Conservation (phyloP, 2,329 filamentous ascomycete genomes). For the Colletotrichum costaricense region DNA sequence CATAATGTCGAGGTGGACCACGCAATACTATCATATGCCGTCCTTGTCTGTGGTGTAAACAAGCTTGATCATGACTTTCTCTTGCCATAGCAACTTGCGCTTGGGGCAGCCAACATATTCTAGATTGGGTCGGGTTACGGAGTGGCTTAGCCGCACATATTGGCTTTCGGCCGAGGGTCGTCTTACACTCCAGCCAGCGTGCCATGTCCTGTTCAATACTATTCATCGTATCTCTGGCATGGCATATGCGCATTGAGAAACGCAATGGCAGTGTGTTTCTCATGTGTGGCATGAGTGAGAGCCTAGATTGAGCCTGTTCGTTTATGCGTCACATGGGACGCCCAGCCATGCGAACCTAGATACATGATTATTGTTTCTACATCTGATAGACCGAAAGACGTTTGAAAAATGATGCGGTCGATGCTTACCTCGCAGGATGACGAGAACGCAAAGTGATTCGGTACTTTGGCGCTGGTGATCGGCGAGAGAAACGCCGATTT, state of each 20-base stretch:
- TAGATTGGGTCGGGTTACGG: neutral
- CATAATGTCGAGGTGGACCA: neutral
- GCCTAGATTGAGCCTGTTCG: neutral
- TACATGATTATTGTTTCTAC: too few relatives aligned
- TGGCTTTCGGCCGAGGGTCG: neutral
- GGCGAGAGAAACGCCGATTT: conserved; percentile 19
- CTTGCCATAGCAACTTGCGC: neutral
- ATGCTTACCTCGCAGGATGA: neutral
- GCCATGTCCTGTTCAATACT: neutral
- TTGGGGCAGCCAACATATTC: neutral
- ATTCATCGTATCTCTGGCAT: neutral
- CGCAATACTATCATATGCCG: neutral
- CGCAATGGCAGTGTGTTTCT: neutral
- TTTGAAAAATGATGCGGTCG: neutral
- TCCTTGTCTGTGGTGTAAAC: neutral
- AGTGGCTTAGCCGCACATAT: neutral
- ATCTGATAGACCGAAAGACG: neutral
- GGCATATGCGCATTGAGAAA: neutral
- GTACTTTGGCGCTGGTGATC: conserved; percentile 25
- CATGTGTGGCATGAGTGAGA: neutral
- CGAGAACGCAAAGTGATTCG: neutral
- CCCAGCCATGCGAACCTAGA: neutral
- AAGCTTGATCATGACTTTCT: neutral
- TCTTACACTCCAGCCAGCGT: neutral
- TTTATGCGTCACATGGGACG: conserved; percentile 6